A percentile compares a stretch with the other conserved stretches of the same genome.
Conservation (phyloP, 1,139 yeast species). For the Pichia sp. region DNA sequence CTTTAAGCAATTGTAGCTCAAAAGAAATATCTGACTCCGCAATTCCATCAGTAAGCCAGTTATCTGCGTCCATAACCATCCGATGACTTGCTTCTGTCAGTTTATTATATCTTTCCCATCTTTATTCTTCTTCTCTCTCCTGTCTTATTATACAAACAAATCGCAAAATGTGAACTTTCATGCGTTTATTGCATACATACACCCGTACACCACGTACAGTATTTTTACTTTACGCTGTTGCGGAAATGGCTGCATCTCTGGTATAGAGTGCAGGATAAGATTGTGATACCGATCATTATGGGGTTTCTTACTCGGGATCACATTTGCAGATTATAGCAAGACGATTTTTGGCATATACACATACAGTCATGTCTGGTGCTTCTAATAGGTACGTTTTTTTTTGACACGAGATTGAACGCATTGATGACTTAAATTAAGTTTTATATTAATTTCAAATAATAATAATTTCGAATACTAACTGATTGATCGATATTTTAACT, state of each 20-base stretch:
- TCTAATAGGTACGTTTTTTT: conserved; percentile 17
- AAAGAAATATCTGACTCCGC: conserved; percentile 11
- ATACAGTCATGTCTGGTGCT: conserved; percentile 23
- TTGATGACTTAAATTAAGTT: too few relatives aligned
- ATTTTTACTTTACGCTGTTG: too few relatives aligned
- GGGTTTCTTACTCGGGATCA: too few relatives aligned
- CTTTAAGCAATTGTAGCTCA: conserved; percentile 24
- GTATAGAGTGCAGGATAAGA: not conserved
- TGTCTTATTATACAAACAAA: too few relatives aligned
- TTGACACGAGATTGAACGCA: too few relatives aligned
- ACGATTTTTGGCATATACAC: too few relatives aligned
- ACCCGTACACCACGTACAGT: not conserved
- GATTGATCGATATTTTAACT: not conserved
- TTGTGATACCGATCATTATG: not conserved
- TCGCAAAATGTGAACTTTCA: too few relatives aligned
- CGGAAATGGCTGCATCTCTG: conserved; percentile 7
- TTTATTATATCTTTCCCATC: too few relatives aligned
- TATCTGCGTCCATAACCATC: not conserved
- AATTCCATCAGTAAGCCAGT: conserved; percentile 1
- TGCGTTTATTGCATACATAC: not conserved
- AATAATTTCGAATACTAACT: not conserved
- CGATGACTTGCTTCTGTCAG: too few relatives aligned
- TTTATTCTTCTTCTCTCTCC: too few relatives aligned
- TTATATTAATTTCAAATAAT: too few relatives aligned
- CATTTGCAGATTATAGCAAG: not conserved